A percentile compares a stretch with the other conserved stretches of the same genome.
These are phyloP conservation scores for Kwoniella pini DNA, from an alignment of 768 basidiomycete species.

Conservation along the genomic window DNA sequence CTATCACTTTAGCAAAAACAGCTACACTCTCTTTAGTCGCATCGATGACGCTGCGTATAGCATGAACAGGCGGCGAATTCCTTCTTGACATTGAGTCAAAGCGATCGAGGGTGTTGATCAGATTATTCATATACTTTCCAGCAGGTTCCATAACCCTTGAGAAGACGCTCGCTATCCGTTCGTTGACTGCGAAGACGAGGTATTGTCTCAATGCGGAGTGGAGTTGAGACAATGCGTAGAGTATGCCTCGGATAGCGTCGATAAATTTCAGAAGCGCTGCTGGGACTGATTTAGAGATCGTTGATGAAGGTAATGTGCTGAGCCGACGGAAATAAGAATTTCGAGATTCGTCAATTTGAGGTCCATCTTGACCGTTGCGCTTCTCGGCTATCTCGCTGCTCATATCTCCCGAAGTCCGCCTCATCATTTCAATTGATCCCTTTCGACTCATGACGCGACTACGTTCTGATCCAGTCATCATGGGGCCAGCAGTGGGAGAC, in stretches of 20 bases:
- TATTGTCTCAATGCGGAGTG: constrained; percentile 87
- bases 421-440: constrained; percentile 38
- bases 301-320: constrained; percentile 68
- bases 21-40: constrained; percentile 79
- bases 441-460: constrained; percentile 20
- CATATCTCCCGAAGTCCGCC: constrained; percentile 21
- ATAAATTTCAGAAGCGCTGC: constrained; percentile 68
- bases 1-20: constrained; percentile 83
- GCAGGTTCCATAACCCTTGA: constrained; percentile 84
- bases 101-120: constrained; percentile 84
- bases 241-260: constrained; percentile 85
- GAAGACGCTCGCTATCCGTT: constrained; percentile 75
- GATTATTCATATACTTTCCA: constrained; percentile 71
- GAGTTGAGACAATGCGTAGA: constrained; percentile 88
- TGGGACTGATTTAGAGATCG: constrained; percentile 69
- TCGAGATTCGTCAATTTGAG: constrained; percentile 69
- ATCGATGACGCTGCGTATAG: constrained; percentile 77
- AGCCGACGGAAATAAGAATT: constrained; percentile 94
- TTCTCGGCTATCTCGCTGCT: constrained; percentile 15
- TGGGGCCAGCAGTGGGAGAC: constrained; percentile 13
- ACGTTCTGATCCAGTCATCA: constrained; percentile 7
- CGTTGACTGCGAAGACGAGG: constrained; percentile 76
- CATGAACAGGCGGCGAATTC: constrained; percentile 65
- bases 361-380: constrained; percentile 36
- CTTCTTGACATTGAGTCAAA: constrained; percentile 78